Evolutionary conservation across 352 stramenopile species (phyloP).

Genomic region (Phytophthora palmivora): DNA sequence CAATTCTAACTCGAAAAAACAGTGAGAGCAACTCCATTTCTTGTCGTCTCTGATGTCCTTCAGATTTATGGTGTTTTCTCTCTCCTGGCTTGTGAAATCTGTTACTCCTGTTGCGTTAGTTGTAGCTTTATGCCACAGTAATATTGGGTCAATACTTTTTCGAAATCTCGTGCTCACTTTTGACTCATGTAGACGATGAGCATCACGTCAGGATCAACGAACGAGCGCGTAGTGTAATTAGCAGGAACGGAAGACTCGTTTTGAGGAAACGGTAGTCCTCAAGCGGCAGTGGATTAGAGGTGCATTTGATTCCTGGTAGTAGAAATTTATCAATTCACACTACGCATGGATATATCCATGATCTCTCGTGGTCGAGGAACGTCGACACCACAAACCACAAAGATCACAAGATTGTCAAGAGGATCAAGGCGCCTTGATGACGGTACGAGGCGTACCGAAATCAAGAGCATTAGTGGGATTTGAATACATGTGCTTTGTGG

Average conservation of each 20-base stretch:
- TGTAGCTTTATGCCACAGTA: background rate
- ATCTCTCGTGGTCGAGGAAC: background rate
- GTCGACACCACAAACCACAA: too few species aligned
- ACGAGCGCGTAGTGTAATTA: too few species aligned
- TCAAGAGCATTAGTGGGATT: background rate
- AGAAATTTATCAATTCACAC: too few species aligned
- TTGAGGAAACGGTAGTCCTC: too few species aligned
- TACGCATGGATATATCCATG: too few species aligned
- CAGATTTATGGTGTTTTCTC: background rate
- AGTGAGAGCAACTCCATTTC: background rate
- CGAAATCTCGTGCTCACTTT: constrained; percentile 3
- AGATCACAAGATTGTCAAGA: too few species aligned
- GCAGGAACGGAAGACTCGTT: too few species aligned
- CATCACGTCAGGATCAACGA: too few species aligned
- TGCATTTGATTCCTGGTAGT: too few species aligned
- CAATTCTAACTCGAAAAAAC: background rate
- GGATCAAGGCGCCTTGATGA: background rate
- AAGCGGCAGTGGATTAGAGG: background rate
- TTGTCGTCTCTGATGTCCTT: background rate
- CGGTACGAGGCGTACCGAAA: background rate
- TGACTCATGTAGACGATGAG: too few species aligned
- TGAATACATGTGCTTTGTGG: background rate
- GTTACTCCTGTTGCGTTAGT: too few species aligned
- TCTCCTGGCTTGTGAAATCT: background rate
- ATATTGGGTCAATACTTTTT: background rate